A percentile compares a stretch with the other conserved stretches of the same genome.
phyloP scores from a whole-genome alignment of 2,329 filamentous ascomycete species.

The Colletotrichum chrysophilum region DNA sequence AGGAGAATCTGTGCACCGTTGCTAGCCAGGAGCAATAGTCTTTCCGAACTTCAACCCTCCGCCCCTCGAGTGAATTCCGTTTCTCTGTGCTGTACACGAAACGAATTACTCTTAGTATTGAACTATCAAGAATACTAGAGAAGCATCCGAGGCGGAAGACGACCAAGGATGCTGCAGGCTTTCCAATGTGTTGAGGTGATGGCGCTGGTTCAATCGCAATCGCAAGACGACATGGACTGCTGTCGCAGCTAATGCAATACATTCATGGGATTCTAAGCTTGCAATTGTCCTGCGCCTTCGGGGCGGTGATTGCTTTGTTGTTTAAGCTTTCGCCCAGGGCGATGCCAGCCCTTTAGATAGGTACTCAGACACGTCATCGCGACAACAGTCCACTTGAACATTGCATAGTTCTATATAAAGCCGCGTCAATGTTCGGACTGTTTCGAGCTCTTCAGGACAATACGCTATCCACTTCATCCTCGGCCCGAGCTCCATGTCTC shows the following conservation, averaged over 20 bases:
- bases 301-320: background rate
- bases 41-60: background rate
- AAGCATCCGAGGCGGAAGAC: background rate
- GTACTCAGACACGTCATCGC: background rate
- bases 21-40: background rate
- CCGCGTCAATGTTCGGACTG: background rate
- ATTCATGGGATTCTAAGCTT: background rate
- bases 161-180: background rate
- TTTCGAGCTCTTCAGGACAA: background rate
- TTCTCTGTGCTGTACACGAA: accelerated
- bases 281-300: background rate
- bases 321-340: accelerated
- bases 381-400: background rate
- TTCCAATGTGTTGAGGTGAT: background rate
- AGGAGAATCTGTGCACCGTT: no score
- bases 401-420: background rate
- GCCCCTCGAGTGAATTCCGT: background rate
- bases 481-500: no score
- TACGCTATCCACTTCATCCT: no score
- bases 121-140: background rate
- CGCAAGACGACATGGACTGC: background rate
- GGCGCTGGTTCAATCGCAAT: background rate
- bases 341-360: background rate
- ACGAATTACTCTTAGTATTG: background rate
- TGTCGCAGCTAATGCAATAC: background rate